A percentile compares a stretch with the other conserved stretches of the same genome.
Evolutionary conservation across 2,329 filamentous ascomycete species (phyloP).

Genomic region (Fusarium algeriense): DNA sequence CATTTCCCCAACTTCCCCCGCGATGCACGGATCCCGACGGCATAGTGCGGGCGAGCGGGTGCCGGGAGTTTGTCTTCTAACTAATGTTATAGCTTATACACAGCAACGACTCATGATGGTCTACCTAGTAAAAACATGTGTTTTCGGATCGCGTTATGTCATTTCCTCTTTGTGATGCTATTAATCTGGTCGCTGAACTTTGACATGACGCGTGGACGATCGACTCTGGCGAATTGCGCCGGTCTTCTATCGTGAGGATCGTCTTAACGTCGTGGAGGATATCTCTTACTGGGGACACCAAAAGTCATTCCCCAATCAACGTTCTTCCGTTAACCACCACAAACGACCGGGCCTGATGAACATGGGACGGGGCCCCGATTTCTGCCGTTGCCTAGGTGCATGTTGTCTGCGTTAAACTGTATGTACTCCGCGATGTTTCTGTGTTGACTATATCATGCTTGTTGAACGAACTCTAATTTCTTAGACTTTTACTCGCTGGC

Average conservation of each 20-base stretch:
- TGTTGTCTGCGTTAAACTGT: not conserved
- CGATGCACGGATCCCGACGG: constrained; percentile 46
- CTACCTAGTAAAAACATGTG: not conserved
- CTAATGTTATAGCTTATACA: constrained; percentile 1
- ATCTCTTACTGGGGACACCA: constrained; percentile 6
- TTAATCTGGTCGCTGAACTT: not conserved
- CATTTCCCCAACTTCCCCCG: constrained; percentile 48
- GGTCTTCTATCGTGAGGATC: not conserved
- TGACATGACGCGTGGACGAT: not conserved
- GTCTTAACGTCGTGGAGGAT: not conserved
- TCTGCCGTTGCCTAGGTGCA: constrained; percentile 31
- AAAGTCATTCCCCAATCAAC: constrained; percentile 1
- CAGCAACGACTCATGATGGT: not conserved
- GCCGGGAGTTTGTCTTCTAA: constrained; percentile 26
- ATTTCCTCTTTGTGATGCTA: not conserved
- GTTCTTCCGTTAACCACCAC: constrained; percentile 18
- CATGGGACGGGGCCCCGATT: constrained; percentile 29
- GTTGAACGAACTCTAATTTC: constrained; percentile 19
- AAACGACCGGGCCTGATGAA: constrained; percentile 2
- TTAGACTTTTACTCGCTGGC: constrained; percentile 10
- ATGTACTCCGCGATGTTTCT: constrained; percentile 23
- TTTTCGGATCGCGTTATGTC: not conserved
- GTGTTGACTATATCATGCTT: constrained; percentile 37
- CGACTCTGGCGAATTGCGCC: not conserved
- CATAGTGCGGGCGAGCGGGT: constrained; percentile 47